These are phyloP conservation scores for Marasmius fiardii DNA, from an alignment of 1,284 basidiomycete genomes.

Conservation along the genomic window DNA sequence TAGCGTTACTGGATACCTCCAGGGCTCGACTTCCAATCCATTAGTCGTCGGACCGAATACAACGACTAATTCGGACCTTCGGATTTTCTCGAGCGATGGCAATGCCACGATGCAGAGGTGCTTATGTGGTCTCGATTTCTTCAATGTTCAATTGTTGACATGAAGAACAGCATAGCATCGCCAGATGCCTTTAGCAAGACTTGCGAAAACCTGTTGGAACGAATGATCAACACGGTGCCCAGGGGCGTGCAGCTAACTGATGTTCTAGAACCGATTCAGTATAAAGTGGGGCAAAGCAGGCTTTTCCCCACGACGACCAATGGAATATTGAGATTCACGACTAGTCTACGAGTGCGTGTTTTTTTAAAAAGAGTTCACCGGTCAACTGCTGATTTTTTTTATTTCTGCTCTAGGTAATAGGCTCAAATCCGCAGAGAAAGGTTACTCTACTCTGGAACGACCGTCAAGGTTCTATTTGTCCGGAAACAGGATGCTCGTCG, in stretches of 20 bases:
- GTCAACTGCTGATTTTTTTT: not conserved
- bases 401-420: not conserved
- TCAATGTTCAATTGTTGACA: not conserved
- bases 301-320: not conserved
- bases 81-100: slow-evolving; percentile 12
- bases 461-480: slow-evolving; percentile 6
- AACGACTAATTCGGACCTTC: slow-evolving; percentile 6
- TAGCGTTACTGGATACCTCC: slow-evolving; percentile 8
- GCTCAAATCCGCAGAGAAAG: not conserved
- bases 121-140: not conserved
- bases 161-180: not conserved
- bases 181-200: not conserved
- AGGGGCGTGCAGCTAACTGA: slow-evolving; percentile 18
- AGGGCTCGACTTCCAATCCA: slow-evolving; percentile 6
- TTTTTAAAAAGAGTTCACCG: not conserved
- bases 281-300: slow-evolving; percentile 10
- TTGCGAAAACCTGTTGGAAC: not conserved
- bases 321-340: not conserved
- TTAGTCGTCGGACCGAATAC: slow-evolving; percentile 10
- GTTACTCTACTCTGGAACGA: slow-evolving; percentile 9
- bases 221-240: slow-evolving; percentile 25
- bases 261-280: slow-evolving; percentile 15
- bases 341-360: not conserved
- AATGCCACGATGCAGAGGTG: not conserved
- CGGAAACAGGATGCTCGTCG: slow-evolving; percentile 2